phyloP scores from a whole-genome alignment of 2,329 filamentous ascomycete species.

The Endoconidiophora polonica region DNA sequence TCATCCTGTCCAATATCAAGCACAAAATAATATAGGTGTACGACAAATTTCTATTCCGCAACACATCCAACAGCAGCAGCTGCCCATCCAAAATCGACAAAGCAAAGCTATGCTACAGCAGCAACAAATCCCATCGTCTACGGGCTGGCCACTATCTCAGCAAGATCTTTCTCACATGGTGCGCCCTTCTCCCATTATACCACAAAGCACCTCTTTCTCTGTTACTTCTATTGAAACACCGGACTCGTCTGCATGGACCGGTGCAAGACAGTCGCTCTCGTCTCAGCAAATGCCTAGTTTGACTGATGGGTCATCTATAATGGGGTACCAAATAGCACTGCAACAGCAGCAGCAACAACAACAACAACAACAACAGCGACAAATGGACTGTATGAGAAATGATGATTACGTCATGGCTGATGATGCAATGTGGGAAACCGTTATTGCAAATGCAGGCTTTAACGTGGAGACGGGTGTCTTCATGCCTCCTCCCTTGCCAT shows the following conservation, averaged over 20 bases:
- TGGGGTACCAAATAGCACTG: not conserved
- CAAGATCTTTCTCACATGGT: not conserved
- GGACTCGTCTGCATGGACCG: not conserved
- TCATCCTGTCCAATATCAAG: not conserved
- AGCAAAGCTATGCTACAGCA: not conserved
- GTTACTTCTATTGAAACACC: not conserved
- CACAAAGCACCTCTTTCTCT: not conserved
- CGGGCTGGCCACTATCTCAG: conserved; percentile 2
- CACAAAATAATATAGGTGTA: not conserved
- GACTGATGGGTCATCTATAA: not conserved
- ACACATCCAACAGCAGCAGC: not conserved
- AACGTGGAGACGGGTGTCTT: conserved; percentile 13
- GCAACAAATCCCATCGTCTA: not conserved
- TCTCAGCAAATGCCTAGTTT: too few species aligned
- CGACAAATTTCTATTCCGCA: not conserved
- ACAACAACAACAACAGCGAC: conserved; percentile 14
- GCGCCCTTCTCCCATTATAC: not conserved
- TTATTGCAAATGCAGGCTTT: conserved; percentile 19
- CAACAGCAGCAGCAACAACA: conserved; percentile 5
- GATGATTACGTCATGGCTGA: conserved; percentile 13
- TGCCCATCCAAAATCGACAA: not conserved
- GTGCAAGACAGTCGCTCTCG: not conserved
- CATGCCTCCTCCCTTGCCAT: conserved; percentile 1
- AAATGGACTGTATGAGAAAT: conserved; percentile 3
- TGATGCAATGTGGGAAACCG: conserved; percentile 17